Evolutionary conservation across 805 yeast genomes (phyloP).

Genomic region (Yarrowia alimentaria): DNA sequence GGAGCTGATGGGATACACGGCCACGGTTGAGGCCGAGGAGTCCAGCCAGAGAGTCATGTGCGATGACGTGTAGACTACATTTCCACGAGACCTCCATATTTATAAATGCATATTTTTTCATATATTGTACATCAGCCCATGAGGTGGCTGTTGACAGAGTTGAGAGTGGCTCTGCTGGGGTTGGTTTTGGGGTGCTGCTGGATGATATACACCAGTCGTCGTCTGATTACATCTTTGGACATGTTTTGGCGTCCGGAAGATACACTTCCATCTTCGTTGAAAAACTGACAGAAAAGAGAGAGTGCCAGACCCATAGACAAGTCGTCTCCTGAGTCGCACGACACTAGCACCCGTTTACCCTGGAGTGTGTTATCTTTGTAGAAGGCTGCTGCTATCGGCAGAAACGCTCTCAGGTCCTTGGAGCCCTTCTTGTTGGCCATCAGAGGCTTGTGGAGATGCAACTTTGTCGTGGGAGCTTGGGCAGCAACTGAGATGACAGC

Average conservation of each 20-base stretch:
- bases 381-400: constrained; percentile 46
- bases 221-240: constrained; percentile 52
- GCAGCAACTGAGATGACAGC: constrained; percentile 2
- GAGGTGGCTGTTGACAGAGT: constrained; percentile 60
- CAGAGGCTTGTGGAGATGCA: constrained; percentile 30
- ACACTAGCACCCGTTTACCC: constrained; percentile 43
- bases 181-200: constrained; percentile 51
- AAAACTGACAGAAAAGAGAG: constrained; percentile 50
- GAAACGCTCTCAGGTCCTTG: constrained; percentile 50
- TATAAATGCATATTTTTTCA: no score
- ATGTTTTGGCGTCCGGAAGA: constrained; percentile 29
- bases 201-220: constrained; percentile 53
- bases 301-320: constrained; percentile 61
- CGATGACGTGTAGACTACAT: constrained; percentile 1
- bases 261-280: constrained; percentile 43
- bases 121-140: constrained; percentile 44
- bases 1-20: constrained; percentile 13
- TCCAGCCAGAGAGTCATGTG: constrained; percentile 22
- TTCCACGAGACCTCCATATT: neutral
- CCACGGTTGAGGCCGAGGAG: neutral
- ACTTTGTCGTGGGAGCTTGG: neutral
- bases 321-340: constrained; percentile 67
- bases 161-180: constrained; percentile 76
- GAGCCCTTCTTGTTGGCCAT: constrained; percentile 60
- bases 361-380: constrained; percentile 28